Conservation (phyloP, 257 asterid species). For the Petunia secreta region DNA sequence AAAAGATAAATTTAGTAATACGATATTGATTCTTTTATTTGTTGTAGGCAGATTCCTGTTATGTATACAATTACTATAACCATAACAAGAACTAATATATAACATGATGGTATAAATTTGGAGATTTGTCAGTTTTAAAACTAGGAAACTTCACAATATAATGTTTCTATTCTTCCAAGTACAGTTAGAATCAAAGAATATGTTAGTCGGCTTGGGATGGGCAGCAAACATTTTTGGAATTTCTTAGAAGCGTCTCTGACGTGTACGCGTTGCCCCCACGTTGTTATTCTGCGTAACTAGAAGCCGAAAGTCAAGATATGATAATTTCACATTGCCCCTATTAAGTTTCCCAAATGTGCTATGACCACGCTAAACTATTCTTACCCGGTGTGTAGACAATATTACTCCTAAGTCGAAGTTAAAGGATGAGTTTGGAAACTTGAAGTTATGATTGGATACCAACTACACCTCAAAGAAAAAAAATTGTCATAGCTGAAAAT, state of each 20-base stretch:
- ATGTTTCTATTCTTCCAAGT: not conserved
- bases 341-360: not conserved
- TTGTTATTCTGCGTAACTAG: not conserved
- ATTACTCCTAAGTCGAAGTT: not conserved
- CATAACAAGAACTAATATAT: no score
- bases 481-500: no score
- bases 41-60: no score
- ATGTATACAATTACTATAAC: no score
- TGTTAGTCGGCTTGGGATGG: not conserved
- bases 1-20: no score
- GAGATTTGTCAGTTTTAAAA: no score
- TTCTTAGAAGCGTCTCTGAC: constrained; percentile 8
- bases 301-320: not conserved
- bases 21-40: no score
- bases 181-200: not conserved
- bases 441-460: no score
- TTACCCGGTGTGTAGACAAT: not conserved
- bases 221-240: not conserved
- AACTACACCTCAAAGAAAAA: not conserved
- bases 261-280: not conserved
- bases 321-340: not conserved
- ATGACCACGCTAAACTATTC: not conserved
- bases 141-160: not conserved
- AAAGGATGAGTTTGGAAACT: not conserved
- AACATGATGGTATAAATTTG: no score